phyloP scores from a whole-genome alignment of 2,329 filamentous ascomycete genomes.

The Cladophialophora carrionii region DNA sequence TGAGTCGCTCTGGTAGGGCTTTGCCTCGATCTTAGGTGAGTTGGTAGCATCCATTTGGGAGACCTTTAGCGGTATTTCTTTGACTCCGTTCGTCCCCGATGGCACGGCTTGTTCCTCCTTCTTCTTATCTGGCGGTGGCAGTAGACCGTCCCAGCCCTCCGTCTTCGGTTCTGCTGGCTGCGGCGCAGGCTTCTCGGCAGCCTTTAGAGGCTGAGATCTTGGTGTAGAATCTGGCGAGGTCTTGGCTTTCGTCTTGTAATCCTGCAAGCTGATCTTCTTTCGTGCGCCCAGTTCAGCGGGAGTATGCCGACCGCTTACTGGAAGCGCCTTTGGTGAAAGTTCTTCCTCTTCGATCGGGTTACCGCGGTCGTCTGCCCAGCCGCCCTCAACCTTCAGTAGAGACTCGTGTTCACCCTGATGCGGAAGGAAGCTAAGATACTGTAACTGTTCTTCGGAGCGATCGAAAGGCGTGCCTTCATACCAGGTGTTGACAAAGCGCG shows the following conservation, averaged over 20 bases:
- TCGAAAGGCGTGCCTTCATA: slow-evolving; percentile 58
- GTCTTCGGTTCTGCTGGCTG: background rate
- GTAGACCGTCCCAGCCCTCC: background rate
- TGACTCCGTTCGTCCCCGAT: background rate
- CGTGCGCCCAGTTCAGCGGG: slow-evolving; percentile 50
- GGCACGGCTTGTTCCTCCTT: slow-evolving; percentile 2
- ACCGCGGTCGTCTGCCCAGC: slow-evolving; percentile 56
- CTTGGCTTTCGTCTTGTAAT: slow-evolving; percentile 62
- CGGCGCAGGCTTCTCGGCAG: slow-evolving; percentile 5
- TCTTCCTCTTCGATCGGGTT: slow-evolving; percentile 50
- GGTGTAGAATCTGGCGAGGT: slow-evolving; percentile 37
- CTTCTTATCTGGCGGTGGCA: slow-evolving; percentile 7
- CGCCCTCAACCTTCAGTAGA: slow-evolving; percentile 55
- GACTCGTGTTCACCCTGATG: slow-evolving; percentile 60
- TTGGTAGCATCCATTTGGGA: slow-evolving; percentile 16
- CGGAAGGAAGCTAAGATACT: slow-evolving; percentile 65
- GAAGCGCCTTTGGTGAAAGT: slow-evolving; percentile 43
- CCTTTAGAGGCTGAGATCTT: slow-evolving; percentile 5
- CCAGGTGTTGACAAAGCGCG: slow-evolving; percentile 52
- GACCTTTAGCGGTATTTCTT: slow-evolving; percentile 3
- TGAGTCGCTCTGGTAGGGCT: slow-evolving; percentile 33
- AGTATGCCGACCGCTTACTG: slow-evolving; percentile 46
- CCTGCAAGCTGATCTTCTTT: slow-evolving; percentile 65
- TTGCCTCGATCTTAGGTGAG: slow-evolving; percentile 13
- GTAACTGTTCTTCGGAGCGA: slow-evolving; percentile 60